Evolutionary conservation across 179 eudicot genomes (phyloP).

Genomic region (Beta macrorhiza): DNA sequence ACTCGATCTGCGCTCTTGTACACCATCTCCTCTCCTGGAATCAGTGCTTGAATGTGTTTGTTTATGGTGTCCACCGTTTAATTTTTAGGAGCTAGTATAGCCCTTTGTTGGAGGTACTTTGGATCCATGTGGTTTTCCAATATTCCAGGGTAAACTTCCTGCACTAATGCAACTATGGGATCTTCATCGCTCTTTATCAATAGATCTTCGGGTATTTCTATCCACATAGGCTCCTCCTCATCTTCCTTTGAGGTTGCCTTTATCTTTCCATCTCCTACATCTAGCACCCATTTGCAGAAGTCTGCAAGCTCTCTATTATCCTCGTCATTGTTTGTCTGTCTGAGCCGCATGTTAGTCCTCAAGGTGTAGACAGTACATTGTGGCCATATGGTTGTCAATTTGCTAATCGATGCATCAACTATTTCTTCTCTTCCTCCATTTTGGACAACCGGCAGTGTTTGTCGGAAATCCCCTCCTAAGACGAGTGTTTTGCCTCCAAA

Average conservation of each 20-base stretch:
- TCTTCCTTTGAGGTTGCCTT: neutral
- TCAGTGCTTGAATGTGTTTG: neutral
- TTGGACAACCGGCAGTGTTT: neutral
- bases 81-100: neutral
- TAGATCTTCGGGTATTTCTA: neutral
- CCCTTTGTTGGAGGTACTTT: neutral
- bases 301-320: neutral
- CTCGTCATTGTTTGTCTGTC: neutral
- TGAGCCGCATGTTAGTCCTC: neutral
- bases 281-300: neutral
- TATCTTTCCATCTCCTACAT: neutral
- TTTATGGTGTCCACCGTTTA: neutral
- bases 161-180: neutral
- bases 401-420: neutral
- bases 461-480: neutral
- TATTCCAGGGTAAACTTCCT: neutral
- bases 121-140: neutral
- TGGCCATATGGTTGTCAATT: neutral
- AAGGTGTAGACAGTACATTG: neutral
- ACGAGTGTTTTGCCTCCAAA: neutral
- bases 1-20: neutral
- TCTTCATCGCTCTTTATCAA: neutral
- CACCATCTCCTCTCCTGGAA: neutral
- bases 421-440: neutral
- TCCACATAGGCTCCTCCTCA: neutral